Base-by-base conservation (phyloP, 2,329 filamentous ascomycete genomes). In the Drechslerella dactyloides region DNA sequence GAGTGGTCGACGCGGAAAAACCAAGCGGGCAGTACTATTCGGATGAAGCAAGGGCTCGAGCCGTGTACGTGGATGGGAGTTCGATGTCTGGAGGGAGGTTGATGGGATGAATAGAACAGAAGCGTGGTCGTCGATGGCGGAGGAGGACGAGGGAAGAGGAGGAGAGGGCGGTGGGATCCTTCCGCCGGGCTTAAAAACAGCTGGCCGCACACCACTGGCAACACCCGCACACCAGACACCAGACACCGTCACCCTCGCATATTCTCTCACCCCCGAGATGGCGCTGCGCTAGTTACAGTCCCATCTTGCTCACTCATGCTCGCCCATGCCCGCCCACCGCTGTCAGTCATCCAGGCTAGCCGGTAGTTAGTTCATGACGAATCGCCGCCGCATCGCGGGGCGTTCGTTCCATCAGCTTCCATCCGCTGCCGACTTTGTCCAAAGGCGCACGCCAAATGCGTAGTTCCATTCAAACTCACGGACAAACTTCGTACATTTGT, bases 381-480 rank as follows among this genome's bases (percentile, higher is more conserved):
- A 42, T 48, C 15, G n/a, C 55, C 63, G 51, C 40, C 44, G 46
- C 63, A 55, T 60, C 40, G 63, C 63, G 63, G 63, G 61, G 44
- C 19, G 48, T n/a, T 35, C 33, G 42, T 70, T 70, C 66, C 59
- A 70, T 51, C 66, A 52, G 53, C 59, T 70, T 70, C 66, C 58
- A 69, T 50, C 8, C 48, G 40, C 50, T 48, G 17, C 5, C 40
- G 17, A 15, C 40, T n/a, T n/a, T n/a, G 52, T 57, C 44, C 56
- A 69, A 55, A 44, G 55, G 54, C 56, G 58, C 65, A 69, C 57
- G 51, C 57, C 6, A 4, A 44, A n/a, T 15, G 17, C 33, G 33
- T 37, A 37, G 7, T 13, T 7, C 33, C 33, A 44, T 10, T n/a
- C 40, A 10, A 8, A 44, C 15, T 37, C 35, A 37, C 35, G 7